Evolutionary conservation across 2,329 filamentous ascomycete species (phyloP), one percentile per base, ranked within the genome.

Genomic region (Penicillium sp.): DNA sequence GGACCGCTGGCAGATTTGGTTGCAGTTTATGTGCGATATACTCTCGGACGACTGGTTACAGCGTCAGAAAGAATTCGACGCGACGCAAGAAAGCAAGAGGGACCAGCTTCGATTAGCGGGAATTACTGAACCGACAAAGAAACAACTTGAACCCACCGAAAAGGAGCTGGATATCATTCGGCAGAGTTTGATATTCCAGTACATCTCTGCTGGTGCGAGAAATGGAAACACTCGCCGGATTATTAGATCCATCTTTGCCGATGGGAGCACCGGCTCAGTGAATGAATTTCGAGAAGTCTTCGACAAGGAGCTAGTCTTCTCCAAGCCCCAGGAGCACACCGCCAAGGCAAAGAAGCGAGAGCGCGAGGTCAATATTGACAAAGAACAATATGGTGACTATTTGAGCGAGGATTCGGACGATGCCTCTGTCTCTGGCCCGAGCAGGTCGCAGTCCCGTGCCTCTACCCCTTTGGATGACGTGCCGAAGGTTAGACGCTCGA

Each of bases 1-100:
- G 94, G 83, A 82, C 52, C 84, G 88, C 70, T 98, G 93, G 92
- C 87, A 84, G 67, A 76, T 86, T 7, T 96, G 92, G 90, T 80
- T 98, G 14, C 84, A 88, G 37, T 88, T 90, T 62, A 89, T 96
- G 73, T 75, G 80, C 54, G 74, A 79, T 14, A 69, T 78, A 1
- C 67, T 82, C 1, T 75, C 80, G 61, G 74, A 71, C 45, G 80
- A 82, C 54, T 82, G 79, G 80, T 61, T 60, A 5, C 69, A 73
- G 45, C 71, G 77, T 22, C 53, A 69, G 38, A 64, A 60, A 11
- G 58, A 61, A 51, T 60, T 65, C 4, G 55, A 67, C 11, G 62
- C 62, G 6, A 63, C 67, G 1, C 63, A 76, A 14, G 72, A 76
- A 58, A 68, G 55, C 4, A 75, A 76, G 37, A 74, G 70, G 70